Percentiles rank a stretch among this genome's conserved stretches.
phyloP scores from a whole-genome alignment of 352 stramenopile genomes.

The Phytophthora citrophthora region DNA sequence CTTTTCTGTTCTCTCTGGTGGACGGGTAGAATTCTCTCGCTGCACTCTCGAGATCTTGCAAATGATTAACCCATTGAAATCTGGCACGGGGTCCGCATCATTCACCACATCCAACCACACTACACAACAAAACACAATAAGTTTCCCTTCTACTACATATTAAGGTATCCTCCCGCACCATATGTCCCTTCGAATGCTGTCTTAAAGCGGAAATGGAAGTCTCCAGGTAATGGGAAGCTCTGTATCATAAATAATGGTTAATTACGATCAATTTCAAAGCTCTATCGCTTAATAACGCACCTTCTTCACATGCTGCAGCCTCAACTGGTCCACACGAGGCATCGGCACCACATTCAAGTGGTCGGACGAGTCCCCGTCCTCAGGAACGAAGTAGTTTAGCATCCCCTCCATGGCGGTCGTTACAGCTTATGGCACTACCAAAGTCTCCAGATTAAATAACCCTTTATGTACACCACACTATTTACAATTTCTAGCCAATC shows the following conservation, averaged over 20 bases:
- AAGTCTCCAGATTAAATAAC: neutral
- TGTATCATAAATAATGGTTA: conserved; percentile 24
- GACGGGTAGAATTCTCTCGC: conserved; percentile 47
- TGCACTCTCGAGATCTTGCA: conserved; percentile 84
- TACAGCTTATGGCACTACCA: neutral
- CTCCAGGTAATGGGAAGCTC: conserved; percentile 77
- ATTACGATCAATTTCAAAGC: no score
- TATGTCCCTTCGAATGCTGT: conserved; percentile 87
- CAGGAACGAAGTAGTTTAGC: conserved; percentile 89
- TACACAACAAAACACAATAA: conserved; percentile 24
- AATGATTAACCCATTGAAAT: conserved; percentile 83
- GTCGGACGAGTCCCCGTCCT: conserved; percentile 86
- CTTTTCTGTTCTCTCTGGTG: conserved; percentile 42
- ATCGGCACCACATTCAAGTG: conserved; percentile 87
- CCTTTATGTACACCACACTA: neutral
- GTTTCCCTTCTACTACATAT: conserved; percentile 19
- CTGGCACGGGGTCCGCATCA: conserved; percentile 71
- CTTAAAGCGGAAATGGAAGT: conserved; percentile 90
- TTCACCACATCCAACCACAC: conserved; percentile 86
- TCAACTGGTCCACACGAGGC: conserved; percentile 76
- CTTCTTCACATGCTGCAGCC: conserved; percentile 84
- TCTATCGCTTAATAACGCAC: conserved; percentile 23
- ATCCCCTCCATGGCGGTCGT: conserved; percentile 73
- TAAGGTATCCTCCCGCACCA: conserved; percentile 34
- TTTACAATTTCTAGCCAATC: neutral